Conservation (phyloP, 129 eudicot species). For the Centaurea solstitialis region DNA sequence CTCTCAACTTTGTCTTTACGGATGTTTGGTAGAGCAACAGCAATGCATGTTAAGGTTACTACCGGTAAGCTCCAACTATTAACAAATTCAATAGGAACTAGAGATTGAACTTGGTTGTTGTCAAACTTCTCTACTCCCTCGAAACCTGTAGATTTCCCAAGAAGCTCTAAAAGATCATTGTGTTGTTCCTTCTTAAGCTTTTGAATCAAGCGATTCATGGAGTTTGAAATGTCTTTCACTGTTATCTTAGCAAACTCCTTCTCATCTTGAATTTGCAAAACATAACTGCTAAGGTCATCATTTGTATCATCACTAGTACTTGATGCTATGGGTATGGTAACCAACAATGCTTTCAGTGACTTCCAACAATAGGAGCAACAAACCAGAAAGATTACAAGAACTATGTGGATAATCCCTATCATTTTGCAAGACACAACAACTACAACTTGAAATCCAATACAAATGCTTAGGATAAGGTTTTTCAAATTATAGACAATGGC, state of each 20-base stretch:
- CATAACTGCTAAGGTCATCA: not conserved
- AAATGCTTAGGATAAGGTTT: not conserved
- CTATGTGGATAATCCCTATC: not conserved
- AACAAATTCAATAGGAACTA: slow-evolving; percentile 14
- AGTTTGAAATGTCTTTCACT: not conserved
- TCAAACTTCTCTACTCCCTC: slow-evolving; percentile 33
- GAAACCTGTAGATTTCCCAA: slow-evolving; percentile 11
- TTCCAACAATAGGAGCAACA: slow-evolving; percentile 1
- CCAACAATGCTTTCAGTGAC: not conserved
- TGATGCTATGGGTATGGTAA: not conserved
- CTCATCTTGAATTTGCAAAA: not conserved
- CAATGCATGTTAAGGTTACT: slow-evolving; percentile 46
- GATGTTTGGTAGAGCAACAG: slow-evolving; percentile 29
- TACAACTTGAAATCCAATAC: slow-evolving; percentile 1
- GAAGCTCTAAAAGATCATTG: slow-evolving; percentile 12
- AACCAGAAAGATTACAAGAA: not conserved
- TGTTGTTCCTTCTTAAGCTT: slow-evolving; percentile 19
- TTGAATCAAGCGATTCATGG: slow-evolving; percentile 19
- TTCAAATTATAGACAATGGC: not conserved
- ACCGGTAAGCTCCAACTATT: slow-evolving; percentile 45
- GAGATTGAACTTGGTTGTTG: not conserved
- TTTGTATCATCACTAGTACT: not conserved
- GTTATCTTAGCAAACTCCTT: not conserved
- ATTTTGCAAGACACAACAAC: slow-evolving; percentile 5
- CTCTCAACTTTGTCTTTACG: not conserved